Evolutionary conservation across 2,329 filamentous ascomycete species (phyloP), one percentile per base, ranked within the genome.

Genomic region (Metarhizium guizhouense): DNA sequence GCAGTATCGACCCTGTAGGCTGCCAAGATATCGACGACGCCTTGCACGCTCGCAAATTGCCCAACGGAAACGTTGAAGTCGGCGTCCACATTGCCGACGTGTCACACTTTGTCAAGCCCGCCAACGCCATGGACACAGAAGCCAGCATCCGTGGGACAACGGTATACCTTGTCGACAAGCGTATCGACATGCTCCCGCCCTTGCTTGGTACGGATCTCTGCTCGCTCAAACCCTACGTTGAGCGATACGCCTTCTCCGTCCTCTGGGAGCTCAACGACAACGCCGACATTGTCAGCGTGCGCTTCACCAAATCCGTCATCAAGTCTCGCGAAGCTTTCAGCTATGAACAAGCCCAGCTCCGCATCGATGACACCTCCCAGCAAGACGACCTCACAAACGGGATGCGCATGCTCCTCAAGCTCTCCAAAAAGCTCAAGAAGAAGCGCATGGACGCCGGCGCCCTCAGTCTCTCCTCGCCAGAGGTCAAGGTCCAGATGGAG

Each of bases 11-110:
- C 68, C 94, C 94, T 51, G 83, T 90, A 34, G 92, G 92, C 2
- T 99, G 94, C 71, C 93, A 97, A 66, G 94, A 99, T 76, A 99
- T 99, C 57, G 94, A 99, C 65, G 95, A 99, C 72, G 94, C 94
- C 18, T 81, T 99, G 6, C 95, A 99, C 70, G 92, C 94, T 6
- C 82, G 85, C 58, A 79, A 81, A 52, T 75, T 99, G 25, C 86
- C 90, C 0, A 97, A 97, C 65, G 94, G 95, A 47, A 96, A 97
- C 69, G 92, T 85, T 61, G 90, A 97, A 70, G 91, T 99, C 10
- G 94, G 94, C 60, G 94, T 99, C 16, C 95, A 99, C 72, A 99
- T 99, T 71, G 95, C 94, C 32, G 94, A 99, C 70, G 94, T 99
- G n/a, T 97, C 94, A 10, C 88, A 99, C 73, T 99, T 99, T 67